Base-by-base conservation (phyloP, 2,329 filamentous ascomycete species). In the Botryosphaeria dothidea region DNA sequence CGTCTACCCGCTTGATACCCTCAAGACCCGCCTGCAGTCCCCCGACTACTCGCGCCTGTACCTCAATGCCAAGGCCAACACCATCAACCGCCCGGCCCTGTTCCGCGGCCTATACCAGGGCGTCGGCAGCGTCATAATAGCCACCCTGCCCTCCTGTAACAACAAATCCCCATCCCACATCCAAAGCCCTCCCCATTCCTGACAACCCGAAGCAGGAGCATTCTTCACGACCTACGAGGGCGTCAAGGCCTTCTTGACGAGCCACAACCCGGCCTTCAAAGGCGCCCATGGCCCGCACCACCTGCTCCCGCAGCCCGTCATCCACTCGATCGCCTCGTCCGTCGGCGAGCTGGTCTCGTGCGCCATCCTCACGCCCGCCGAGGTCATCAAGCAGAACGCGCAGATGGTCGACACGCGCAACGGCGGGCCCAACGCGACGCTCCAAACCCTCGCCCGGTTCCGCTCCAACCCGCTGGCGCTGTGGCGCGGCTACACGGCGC, bases 161-260 rank as follows among this genome's bases (percentile, higher is more conserved):
- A n/a, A n/a, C n/a, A n/a, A n/a, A n/a, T n/a, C 79, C 60, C 70
- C 49, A 19, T 41, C 38, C 21, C 60, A n/a, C 19, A 27, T 7
- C n/a, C n/a, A 23, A 38, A 45, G n/a, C 45, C 25, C 51, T 15
- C n/a, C 15, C n/a, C 27, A 17, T 57, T 41, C 38, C 51, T 36
- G 41, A 64, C 46, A 31, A 51, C 56, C 46, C 7, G 7, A 43
- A 90, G 91, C 92, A 60, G 92, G 92, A 66, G 84, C 92, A 11
- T 97, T 97, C 81, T 97, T 97, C 78, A 93, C 91, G 2, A 93
- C 91, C 1, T 97, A 97, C 76, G 93, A 97, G 79, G 87, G 84
- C 51, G 83, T 88, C 21, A 96, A 96, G 77, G 79, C 81, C 3
- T 76, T 86, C 2, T 82, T 96, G 1, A 82, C 83, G 17, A 76